Conservation (phyloP, 352 stramenopile species). For the Pythium sp. region DNA sequence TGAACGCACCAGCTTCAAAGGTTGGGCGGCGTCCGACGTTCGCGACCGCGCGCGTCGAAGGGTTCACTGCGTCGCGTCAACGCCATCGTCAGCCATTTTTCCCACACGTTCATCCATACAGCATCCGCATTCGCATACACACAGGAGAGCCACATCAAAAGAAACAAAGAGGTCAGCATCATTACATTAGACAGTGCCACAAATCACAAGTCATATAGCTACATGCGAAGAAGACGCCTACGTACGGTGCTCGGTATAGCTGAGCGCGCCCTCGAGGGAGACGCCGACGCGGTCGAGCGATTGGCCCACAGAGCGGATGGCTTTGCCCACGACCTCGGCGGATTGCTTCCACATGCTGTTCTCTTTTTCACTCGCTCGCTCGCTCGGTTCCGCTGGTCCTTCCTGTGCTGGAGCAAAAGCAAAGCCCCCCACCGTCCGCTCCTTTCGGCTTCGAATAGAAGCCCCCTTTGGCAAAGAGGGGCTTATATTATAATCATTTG, state of each 20-base stretch:
- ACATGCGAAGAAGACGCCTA: constrained; percentile 7
- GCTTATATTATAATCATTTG: background rate
- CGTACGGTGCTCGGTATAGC: constrained; percentile 89
- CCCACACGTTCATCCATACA: background rate
- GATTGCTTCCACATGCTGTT: constrained; percentile 60
- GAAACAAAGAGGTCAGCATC: constrained; percentile 5
- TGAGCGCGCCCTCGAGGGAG: constrained; percentile 70
- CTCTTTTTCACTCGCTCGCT: constrained; percentile 31
- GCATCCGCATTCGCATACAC: background rate
- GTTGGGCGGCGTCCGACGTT: constrained; percentile 64
- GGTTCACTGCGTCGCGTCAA: constrained; percentile 55
- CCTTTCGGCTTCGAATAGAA: background rate
- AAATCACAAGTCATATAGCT: background rate
- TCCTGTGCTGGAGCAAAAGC: background rate
- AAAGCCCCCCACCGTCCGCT: constrained; percentile 11
- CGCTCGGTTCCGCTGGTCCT: constrained; percentile 22
- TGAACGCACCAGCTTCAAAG: constrained; percentile 67
- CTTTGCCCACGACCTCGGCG: constrained; percentile 74
- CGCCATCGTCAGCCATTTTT: background rate
- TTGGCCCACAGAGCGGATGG: constrained; percentile 79
- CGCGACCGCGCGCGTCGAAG: constrained; percentile 73
- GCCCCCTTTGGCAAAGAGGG: background rate
- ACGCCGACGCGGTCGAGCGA: constrained; percentile 85
- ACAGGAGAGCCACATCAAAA: background rate
- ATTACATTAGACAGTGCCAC: background rate